These are phyloP conservation scores for Penicillium verrucosum DNA, from an alignment of 2,329 filamentous ascomycete genomes.

Conservation along the genomic window DNA sequence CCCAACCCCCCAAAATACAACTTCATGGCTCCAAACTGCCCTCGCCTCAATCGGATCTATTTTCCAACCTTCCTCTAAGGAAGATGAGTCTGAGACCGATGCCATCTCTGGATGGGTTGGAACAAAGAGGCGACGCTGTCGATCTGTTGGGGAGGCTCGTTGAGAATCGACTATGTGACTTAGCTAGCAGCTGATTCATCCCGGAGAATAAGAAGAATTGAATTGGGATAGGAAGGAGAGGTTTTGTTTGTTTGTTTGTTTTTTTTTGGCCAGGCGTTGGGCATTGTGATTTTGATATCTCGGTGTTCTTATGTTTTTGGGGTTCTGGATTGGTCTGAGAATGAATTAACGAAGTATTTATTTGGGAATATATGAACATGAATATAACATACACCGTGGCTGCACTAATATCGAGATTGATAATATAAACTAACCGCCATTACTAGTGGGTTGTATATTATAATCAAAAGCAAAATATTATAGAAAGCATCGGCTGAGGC, in stretches of 20 bases:
- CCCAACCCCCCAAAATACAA: background rate
- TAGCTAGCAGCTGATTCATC: background rate
- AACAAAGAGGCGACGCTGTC: constrained; percentile 17
- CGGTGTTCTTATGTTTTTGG: background rate
- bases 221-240: background rate
- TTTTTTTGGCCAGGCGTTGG: background rate
- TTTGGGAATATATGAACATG: background rate
- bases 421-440: background rate
- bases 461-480: too few species aligned
- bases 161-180: background rate
- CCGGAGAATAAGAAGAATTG: background rate
- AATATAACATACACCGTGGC: background rate
- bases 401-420: background rate
- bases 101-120: constrained; percentile 23
- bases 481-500: too few species aligned
- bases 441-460: too few species aligned
- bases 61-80: constrained; percentile 1
- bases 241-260: background rate
- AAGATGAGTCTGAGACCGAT: constrained; percentile 15
- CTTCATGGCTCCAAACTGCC: constrained; percentile 11
- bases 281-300: background rate
- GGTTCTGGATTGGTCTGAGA: too few species aligned
- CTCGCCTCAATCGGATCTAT: constrained; percentile 12
- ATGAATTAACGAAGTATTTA: background rate
- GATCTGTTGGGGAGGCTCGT: constrained; percentile 19